Evolutionary conservation across 164 flowering plant species (phyloP).

Genomic region (Vitis amurensis): DNA sequence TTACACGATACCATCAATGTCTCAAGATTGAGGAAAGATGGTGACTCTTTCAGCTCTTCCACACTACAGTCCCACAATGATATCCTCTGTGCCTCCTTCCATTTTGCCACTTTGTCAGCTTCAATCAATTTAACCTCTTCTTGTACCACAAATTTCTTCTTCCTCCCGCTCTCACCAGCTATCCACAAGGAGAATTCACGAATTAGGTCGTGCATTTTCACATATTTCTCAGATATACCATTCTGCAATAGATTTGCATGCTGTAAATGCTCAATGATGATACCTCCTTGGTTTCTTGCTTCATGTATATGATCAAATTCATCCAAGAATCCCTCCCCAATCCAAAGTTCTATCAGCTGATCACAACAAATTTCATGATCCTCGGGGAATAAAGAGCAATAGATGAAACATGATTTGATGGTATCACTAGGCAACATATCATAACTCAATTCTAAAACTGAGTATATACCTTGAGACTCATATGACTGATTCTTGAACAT

Average conservation of each 20-base stretch:
- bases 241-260: slow-evolving; percentile 3
- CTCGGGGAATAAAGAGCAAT: slow-evolving; percentile 15
- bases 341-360: slow-evolving; percentile 13
- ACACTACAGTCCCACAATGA: neutral
- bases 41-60: neutral
- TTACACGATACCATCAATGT: too few relatives aligned
- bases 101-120: neutral
- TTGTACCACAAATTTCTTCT: neutral
- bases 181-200: slow-evolving; percentile 5
- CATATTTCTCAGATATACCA: neutral
- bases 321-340: slow-evolving; percentile 16
- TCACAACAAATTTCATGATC: neutral
- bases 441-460: slow-evolving; percentile 9
- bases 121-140: neutral
- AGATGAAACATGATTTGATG: slow-evolving; percentile 7
- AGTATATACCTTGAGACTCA: too few relatives aligned
- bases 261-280: neutral
- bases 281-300: slow-evolving; percentile 4
- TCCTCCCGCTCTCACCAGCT: neutral
- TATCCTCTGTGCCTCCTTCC: slow-evolving; percentile 1
- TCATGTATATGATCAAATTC: neutral
- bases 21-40: neutral
- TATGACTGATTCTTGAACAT: too few relatives aligned
- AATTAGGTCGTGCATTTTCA: slow-evolving; percentile 16
- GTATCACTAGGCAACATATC: slow-evolving; percentile 4